Evolutionary conservation across 208 protist species (phyloP).

Genomic region (Porcisia deanei): DNA sequence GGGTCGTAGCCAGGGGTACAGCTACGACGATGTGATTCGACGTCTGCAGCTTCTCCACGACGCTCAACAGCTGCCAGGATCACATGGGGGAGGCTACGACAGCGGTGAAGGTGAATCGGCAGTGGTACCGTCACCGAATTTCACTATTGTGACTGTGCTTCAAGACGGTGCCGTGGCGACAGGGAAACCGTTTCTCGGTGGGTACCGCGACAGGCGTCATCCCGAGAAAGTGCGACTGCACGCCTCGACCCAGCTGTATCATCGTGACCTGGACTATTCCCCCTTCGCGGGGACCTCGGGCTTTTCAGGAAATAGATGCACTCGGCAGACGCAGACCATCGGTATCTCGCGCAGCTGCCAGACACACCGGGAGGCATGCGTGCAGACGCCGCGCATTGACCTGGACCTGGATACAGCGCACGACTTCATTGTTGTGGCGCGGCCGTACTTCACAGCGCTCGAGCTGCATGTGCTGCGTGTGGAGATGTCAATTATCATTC

Average conservation of each 20-base stretch:
- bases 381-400: conserved; percentile 86
- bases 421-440: conserved; percentile 75
- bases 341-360: conserved; percentile 88
- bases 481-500: conserved; percentile 87
- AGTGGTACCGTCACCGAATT: conserved; percentile 2
- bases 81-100: conserved; percentile 11
- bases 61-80: not conserved
- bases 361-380: conserved; percentile 89
- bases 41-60: conserved; percentile 32
- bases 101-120: not conserved
- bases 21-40: conserved; percentile 66
- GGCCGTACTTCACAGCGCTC: conserved; percentile 88
- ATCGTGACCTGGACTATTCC: conserved; percentile 63
- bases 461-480: conserved; percentile 63
- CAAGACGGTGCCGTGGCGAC: conserved; percentile 21
- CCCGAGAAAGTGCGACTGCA: conserved; percentile 82
- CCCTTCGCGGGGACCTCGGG: conserved; percentile 35
- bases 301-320: conserved; percentile 29
- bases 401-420: conserved; percentile 60
- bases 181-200: conserved; percentile 91
- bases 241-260: conserved; percentile 91
- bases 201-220: conserved; percentile 84
- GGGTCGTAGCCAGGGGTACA: conserved; percentile 51
- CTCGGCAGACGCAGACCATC: conserved; percentile 93
- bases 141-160: conserved; percentile 38